Evolutionary conservation across 768 basidiomycete species (phyloP), one percentile per base, ranked within the genome.

Genomic region (Scleroderma citrinum): DNA sequence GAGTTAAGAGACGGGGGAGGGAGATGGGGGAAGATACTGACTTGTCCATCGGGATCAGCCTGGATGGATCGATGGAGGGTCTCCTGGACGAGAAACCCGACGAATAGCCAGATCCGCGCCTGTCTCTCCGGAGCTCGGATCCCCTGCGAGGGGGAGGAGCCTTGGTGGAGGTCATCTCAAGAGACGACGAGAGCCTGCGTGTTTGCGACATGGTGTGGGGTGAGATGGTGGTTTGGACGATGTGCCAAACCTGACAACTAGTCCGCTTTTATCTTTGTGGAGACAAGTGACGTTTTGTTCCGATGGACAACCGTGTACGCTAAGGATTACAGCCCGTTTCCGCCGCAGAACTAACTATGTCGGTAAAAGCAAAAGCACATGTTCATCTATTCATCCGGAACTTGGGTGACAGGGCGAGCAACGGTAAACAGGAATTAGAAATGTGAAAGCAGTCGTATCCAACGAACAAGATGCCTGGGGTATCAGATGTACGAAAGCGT

Each of bases 1-100:
- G 13, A 13, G 19, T 39, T 14, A 38, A 38, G 35, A 3, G 53
- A 48, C 58, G 40, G n/a, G n/a, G n/a, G n/a, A n/a, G n/a, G n/a
- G n/a, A n/a, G n/a, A n/a, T n/a, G 29, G 39, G 43, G 43, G 29
- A 48, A 49, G 53, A 12, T 50, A 55, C 41, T 56, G 61, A 87
- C 87, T 81, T 88, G 76, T 87, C 82, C 84, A 90, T 90, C 31
- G 81, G 85, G 50, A 88, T 57, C 51, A 90, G 78, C 67, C 76
- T 77, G 57, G 78, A 78, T 47, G 87, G 87, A 64, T 90, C 87
- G 61, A 90, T 90, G 48, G 87, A 88, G 1, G 76, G 72, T 38
- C 83, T 75, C 53, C 87, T 76, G 23, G 84, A 86, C 34, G 72
- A 65, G 60, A 72, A 61, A n/a, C 67, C 72, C 16, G 64, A 60